phyloP scores from a whole-genome alignment of 768 basidiomycete species.

The Termitomyces sp. region DNA sequence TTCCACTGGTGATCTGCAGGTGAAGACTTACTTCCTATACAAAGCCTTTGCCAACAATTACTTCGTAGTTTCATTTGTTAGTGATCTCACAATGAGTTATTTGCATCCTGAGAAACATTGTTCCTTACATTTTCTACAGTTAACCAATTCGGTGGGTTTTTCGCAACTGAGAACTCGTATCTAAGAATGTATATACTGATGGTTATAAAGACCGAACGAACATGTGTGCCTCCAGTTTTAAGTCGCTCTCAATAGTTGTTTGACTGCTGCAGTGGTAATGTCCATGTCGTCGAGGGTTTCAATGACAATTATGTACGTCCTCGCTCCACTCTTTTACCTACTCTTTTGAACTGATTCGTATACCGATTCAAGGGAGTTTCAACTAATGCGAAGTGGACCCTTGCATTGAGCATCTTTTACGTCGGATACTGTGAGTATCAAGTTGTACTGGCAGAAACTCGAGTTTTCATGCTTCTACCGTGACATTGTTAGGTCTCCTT shows the following conservation, averaged over 20 bases:
- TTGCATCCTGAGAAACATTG: constrained; percentile 12
- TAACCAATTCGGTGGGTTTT: constrained; percentile 40
- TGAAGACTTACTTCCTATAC: constrained; percentile 15
- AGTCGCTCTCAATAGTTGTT: not conserved
- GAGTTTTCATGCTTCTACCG: not conserved
- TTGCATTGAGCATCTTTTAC: constrained; percentile 54
- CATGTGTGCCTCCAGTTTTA: constrained; percentile 31
- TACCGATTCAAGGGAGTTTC: constrained; percentile 35
- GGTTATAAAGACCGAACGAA: constrained; percentile 45
- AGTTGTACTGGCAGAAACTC: not conserved
- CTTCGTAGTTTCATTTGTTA: constrained; percentile 42
- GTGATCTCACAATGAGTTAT: constrained; percentile 12
- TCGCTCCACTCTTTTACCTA: not conserved
- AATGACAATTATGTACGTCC: constrained; percentile 46
- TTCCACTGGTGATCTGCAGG: constrained; percentile 48
- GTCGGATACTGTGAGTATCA: constrained; percentile 47
- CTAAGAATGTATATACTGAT: not conserved
- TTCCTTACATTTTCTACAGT: constrained; percentile 23
- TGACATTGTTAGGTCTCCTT: constrained; percentile 28
- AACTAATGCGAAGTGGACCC: constrained; percentile 50
- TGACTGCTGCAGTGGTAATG: constrained; percentile 39
- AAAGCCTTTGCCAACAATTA: not conserved
- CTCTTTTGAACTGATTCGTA: not conserved
- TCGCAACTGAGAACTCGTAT: not conserved
- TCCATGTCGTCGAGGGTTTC: constrained; percentile 46